Conservation (phyloP, 2,329 filamentous ascomycete genomes). For the Tolypocladium pustulatum region DNA sequence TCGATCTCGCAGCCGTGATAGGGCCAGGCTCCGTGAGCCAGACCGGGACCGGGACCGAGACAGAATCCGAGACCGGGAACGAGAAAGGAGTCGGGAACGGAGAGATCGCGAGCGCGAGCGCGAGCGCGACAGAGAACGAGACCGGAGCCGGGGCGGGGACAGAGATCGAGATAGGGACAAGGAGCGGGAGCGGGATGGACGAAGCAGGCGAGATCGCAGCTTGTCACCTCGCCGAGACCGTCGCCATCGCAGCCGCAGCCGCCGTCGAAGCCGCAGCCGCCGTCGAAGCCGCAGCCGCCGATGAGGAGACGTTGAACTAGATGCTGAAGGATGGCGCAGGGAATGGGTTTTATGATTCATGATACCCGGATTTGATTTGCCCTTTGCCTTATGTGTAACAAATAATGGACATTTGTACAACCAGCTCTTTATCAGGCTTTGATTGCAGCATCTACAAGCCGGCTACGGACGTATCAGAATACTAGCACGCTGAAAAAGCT, state of each 20-base stretch:
- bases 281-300: slow-evolving; percentile 25
- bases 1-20: slow-evolving; percentile 22
- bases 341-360: background rate
- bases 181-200: slow-evolving; percentile 22
- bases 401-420: background rate
- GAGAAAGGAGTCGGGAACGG: slow-evolving; percentile 10
- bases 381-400: background rate
- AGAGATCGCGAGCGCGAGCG: slow-evolving; percentile 19
- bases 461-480: background rate
- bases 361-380: background rate
- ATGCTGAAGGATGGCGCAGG: background rate
- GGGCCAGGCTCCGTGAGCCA: slow-evolving; percentile 19
- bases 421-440: background rate
- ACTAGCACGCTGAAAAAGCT: background rate
- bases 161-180: slow-evolving; percentile 23
- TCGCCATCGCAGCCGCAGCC: slow-evolving; percentile 26
- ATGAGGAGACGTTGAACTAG: background rate
- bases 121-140: slow-evolving; percentile 13
- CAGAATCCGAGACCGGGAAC: background rate
- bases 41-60: background rate
- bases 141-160: slow-evolving; percentile 24
- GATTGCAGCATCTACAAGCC: background rate
- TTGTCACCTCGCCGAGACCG: slow-evolving; percentile 23
- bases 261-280: slow-evolving; percentile 26
- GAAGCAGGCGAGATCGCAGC: slow-evolving; percentile 19